Base-by-base conservation (phyloP, 257 asterid genomes). In the Rubia yunnanensis region DNA sequence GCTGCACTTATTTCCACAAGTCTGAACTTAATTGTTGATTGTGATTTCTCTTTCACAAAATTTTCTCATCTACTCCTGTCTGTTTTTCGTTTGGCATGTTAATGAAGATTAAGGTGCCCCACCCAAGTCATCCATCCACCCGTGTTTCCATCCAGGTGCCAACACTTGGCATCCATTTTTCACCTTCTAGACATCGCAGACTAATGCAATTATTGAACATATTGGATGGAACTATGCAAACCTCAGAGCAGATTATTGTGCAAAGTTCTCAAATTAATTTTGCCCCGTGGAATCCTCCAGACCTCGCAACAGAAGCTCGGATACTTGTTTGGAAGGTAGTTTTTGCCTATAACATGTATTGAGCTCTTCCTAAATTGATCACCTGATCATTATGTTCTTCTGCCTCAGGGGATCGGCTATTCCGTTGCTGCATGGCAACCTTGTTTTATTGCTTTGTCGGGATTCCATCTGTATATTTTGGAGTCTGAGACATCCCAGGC, bases 351-450 rank as follows among this genome's bases (percentile, higher is more conserved):
- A 59, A 67, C 39, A 69, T 64, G 46, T 62, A 27, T 65, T 38
- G 2, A 67, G 7, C 28, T 15, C 10, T 65, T 54, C 60, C 66
- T 48, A 62, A 6, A 44, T 55, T 41, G 15, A 60, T 61, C 60
- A 66, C 65, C 46, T 66, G 67, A 55, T 70, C 59, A 62, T 60
- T 68, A 24, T 64, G 10, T 49, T 60, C 49, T 74, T 61, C 73
- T 80, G 83, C 65, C 69, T 81, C 87, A 94, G 99, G 99, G 99
- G 70, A 86, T 94, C 71, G 99, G 99, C 63, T 90, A 94, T 76
- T 94, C 99, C 15, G 84, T 90, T 81, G 99, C 99, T 59, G 79
- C 92, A 28, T 90, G 97, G 97, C 94, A 94, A 71, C 97, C 95
- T 31, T 94, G 96, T 73, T 88, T 75, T 81, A 85, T 94, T 76